Conservation (phyloP, 2,329 filamentous ascomycete genomes). For the Colletotrichum lindemuthianum region DNA sequence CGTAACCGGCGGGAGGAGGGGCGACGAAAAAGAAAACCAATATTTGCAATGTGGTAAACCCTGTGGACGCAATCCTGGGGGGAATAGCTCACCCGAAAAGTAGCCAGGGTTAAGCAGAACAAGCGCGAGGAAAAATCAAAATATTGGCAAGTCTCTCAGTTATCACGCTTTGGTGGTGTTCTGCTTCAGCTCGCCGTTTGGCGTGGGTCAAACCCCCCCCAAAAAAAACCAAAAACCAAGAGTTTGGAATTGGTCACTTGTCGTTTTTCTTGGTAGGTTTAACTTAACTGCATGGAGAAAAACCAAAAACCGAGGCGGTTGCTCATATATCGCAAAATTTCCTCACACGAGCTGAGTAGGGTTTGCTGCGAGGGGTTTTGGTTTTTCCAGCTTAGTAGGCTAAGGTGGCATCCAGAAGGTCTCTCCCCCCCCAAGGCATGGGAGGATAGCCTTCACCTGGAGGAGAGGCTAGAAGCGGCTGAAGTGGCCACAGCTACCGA, state of each 20-base stretch:
- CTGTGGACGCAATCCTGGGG: too few relatives aligned
- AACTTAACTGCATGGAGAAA: background rate
- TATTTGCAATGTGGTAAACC: background rate
- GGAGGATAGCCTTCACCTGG: too few relatives aligned
- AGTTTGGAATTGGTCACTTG: background rate
- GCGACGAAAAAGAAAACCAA: conserved; percentile 3
- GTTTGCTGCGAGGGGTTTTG: background rate
- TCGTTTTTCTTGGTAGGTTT: background rate
- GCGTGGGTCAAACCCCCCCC: background rate
- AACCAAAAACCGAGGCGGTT: background rate
- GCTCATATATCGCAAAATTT: conserved; percentile 19
- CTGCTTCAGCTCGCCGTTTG: background rate
- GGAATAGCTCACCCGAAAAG: background rate
- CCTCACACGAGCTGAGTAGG: background rate
- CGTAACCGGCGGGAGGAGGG: background rate
- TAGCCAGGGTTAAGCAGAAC: background rate
- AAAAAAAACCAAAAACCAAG: conserved; percentile 10
- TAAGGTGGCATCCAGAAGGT: too few relatives aligned
- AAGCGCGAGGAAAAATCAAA: conserved; percentile 1
- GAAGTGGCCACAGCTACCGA: too few relatives aligned
- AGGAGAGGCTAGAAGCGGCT: too few relatives aligned
- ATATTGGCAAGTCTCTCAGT: background rate
- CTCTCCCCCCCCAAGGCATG: too few relatives aligned
- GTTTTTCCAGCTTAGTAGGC: too few relatives aligned
- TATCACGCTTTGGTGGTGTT: background rate